Conservation (phyloP, 2,329 filamentous ascomycete genomes). For the Pleurostoma richardsiae region DNA sequence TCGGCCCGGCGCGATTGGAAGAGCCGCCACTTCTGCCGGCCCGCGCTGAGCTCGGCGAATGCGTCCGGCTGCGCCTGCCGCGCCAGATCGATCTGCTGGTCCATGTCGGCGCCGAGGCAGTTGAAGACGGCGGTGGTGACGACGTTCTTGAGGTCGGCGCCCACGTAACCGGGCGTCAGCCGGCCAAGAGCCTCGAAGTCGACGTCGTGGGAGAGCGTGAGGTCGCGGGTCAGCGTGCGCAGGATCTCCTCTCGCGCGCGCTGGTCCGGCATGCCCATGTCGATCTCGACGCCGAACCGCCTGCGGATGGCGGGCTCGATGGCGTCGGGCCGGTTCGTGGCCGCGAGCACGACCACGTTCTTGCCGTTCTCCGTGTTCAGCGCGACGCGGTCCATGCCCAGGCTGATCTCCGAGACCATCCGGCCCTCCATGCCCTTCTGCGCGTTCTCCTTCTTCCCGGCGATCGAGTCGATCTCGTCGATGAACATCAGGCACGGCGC, state of each 20-base stretch:
- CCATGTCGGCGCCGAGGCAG: conserved; percentile 19
- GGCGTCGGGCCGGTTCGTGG: conserved; percentile 83
- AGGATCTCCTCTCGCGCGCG: conserved; percentile 73
- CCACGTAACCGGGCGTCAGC: conserved; percentile 87
- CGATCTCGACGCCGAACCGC: conserved; percentile 78
- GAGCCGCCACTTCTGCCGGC: conserved; percentile 17
- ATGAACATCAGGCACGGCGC: conserved; percentile 90
- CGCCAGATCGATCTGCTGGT: conserved; percentile 9
- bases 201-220: conserved; percentile 62
- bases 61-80: conserved; percentile 2
- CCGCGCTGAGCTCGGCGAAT: conserved; percentile 5
- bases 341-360: conserved; percentile 83
- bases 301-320: conserved; percentile 72
- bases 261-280: conserved; percentile 82
- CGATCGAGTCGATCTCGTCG: conserved; percentile 87
- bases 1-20: conserved; percentile 15
- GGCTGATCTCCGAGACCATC: conserved; percentile 76
- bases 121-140: conserved; percentile 38
- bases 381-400: conserved; percentile 80
- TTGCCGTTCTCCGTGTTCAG: conserved; percentile 67
- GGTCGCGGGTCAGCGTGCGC: conserved; percentile 62
- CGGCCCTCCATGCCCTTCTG: conserved; percentile 87
- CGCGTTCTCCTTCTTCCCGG: conserved; percentile 76
- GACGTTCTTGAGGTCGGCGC: conserved; percentile 75
- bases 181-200: conserved; percentile 73